Base-by-base conservation (phyloP, 148 eudicot species). In the Rhododendron griersonianum region DNA sequence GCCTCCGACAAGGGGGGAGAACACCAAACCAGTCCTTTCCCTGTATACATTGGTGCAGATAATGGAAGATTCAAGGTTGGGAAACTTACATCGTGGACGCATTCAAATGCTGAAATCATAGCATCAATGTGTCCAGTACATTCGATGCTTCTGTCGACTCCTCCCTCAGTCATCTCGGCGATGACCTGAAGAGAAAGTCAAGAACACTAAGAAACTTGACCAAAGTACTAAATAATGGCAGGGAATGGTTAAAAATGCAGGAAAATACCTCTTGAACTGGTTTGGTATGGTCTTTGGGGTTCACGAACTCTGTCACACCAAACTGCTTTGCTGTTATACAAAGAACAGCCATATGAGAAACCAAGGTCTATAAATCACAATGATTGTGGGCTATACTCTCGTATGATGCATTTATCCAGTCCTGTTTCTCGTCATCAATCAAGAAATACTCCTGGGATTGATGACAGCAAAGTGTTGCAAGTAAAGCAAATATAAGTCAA, bases 241-340 rank as follows among this genome's bases (percentile, higher is more conserved):
- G 16, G 11, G 2, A 11, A 51, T 51, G 74, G 89, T 9, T 11
- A 51, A 13, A 51, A 11, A 89, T 89, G 92, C 45, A 83, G 88
- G 74, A 90, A 90, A 25, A 90, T 91, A 91, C 93, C 92, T 93
- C 93, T 88, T 94, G 95, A 78, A 94, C 86, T 86, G 95, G 95
- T 73, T 89, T 93, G 41, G 86, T 85, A 84, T 91, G 4, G 19
- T 92, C 92, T 59, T 92, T 91, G 0, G 94, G 92, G 88, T 92
- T 92, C 86, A 92, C 87, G 73, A 87, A 92, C 25, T 92, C 91
- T 3, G 92, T 92, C 57, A 88, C 90, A 16, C 94, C 94, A 48
- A 92, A 91, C 69, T 90, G 90, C 89, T 89, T 92, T 1, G 94
- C 94, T 92, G 92, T 82, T 86, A 21, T 59, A 2, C 14, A 6